Base-by-base conservation (phyloP, 345 rosid genomes). In the Euphorbia tirucalli region DNA sequence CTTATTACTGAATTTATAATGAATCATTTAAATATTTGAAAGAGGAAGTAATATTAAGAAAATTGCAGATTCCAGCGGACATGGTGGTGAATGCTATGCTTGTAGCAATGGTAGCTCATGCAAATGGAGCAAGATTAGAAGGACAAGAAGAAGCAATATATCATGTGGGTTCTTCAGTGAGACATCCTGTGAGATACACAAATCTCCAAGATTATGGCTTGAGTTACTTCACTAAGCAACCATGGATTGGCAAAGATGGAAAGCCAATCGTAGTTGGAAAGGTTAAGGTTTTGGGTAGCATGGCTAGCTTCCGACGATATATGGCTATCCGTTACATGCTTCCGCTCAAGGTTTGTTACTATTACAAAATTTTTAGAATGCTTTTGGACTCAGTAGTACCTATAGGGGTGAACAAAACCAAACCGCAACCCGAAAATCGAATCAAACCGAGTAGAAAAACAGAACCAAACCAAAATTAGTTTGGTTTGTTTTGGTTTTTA, bases 241-340 rank as follows among this genome's bases (percentile, higher is more conserved):
- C 99, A 8, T 92, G 96, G 97, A 80, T 83, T 48, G 81, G 87
- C 64, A 92, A 95, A 55, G 90, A 92, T 16, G 99, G 99, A 1
- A 90, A 88, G 68, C 81, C 85, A 0, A 85, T 95, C 7, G 81
- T 7, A 3, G 93, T 90, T 25, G 77, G 77, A 28, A 85, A 69
- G n/a, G 8, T 89, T 7, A 86, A 72, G 19, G 73, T 90, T 0
- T 35, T 92, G 19, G 30, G 28, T 41, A 84, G 78, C 79, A 95
- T 92, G 96, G 50, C 77, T 66, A 92, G 90, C 83, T 95, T 95
- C 86, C 90, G 75, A 35, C 77, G 81, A 80, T 89, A 89, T 76
- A 87, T 95, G 89, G 74, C 92, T 1, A 4, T 89, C 22, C 93
- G 87, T 27, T 95, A 90, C 86, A n/a, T 70, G 24, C 61, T 87